These are phyloP conservation scores for Fusarium longipes DNA, from an alignment of 2,329 filamentous ascomycete genomes.

Conservation along the genomic window DNA sequence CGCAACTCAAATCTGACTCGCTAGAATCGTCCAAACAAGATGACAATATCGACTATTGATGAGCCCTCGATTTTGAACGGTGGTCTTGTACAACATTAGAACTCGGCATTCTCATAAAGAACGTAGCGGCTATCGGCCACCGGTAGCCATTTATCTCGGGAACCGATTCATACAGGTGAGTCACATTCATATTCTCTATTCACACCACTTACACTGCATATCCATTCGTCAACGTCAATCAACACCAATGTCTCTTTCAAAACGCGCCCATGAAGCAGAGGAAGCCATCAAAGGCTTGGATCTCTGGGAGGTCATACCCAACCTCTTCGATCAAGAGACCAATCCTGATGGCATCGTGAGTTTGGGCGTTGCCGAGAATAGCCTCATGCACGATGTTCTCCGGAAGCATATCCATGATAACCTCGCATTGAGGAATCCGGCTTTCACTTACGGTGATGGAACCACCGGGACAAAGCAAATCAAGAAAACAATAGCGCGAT, in stretches of 20 bases:
- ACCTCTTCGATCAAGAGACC: slow-evolving; percentile 56
- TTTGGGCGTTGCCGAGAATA: slow-evolving; percentile 64
- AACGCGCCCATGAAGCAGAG: slow-evolving; percentile 46
- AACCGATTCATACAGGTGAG: slow-evolving; percentile 5
- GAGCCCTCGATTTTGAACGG: neutral
- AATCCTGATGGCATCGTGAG: slow-evolving; percentile 61
- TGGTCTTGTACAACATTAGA: neutral
- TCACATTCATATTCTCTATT: neutral
- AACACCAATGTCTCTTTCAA: slow-evolving; percentile 44
- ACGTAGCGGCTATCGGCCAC: slow-evolving; percentile 27
- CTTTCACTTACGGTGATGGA: slow-evolving; percentile 58
- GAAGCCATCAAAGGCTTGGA: slow-evolving; percentile 44
- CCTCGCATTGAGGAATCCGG: slow-evolving; percentile 47
- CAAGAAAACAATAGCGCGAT: slow-evolving; percentile 49
- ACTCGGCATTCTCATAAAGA: neutral
- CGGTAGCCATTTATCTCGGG: slow-evolving; percentile 15
- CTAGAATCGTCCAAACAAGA: neutral
- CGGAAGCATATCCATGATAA: slow-evolving; percentile 55
- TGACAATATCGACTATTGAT: neutral
- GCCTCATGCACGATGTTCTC: slow-evolving; percentile 61
- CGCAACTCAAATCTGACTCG: neutral
- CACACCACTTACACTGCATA: slow-evolving; percentile 1
- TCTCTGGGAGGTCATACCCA: slow-evolving; percentile 58
- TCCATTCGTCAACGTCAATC: neutral
- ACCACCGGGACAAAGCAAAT: slow-evolving; percentile 52